Evolutionary conservation across 805 yeast species (phyloP), one percentile per base, ranked within the genome.

Genomic region (Metschnikowia drakensbergensis): DNA sequence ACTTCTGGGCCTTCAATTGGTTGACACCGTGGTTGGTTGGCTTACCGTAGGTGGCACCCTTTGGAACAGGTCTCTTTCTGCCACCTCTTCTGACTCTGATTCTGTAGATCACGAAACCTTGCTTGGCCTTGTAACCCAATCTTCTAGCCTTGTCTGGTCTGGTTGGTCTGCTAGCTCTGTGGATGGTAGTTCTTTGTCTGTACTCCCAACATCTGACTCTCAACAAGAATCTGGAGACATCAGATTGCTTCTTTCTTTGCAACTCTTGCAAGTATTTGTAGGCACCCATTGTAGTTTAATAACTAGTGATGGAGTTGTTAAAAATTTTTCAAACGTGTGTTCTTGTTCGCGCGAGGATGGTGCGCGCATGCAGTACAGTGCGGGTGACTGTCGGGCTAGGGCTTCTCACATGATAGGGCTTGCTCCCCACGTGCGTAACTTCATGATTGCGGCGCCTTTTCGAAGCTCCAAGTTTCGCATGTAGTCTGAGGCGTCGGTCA

Each of bases 1-100:
- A 86, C 80, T 92, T 89, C 83, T 94, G 99, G 96, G 90, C 91
- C 83, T 94, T 94, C 82, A 94, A 88, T 79, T 94, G 97, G 83
- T 83, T 84, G 65, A 94, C 94, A 88, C 99, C 99, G 82, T 89
- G 96, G 96, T 94, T 94, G 83, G 99, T 94, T 86, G 99, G 99
- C 88, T 94, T 94, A 88, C 99, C 99, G 86, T 94, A 92, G 75
- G 98, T 94, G 72, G 97, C 98, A 88, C 99, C 99, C 94, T 94
- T 94, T 82, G 95, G 90, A 69, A 86, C 97, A 69, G 97, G 97
- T 82, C 96, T 89, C 97, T 94, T 94, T 88, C 99, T 91, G 84
- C 92, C 92, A 84, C 99, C 99, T 81, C 99, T 88, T 82, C 98
- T 89, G 70, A 94, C 98, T 81, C 99, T 89, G 78, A 92, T 80